Evolutionary conservation across 495 filamentous ascomycete species (phyloP), one percentile per base, ranked within the genome.

Genomic region (Xanthoparmelia taractica): DNA sequence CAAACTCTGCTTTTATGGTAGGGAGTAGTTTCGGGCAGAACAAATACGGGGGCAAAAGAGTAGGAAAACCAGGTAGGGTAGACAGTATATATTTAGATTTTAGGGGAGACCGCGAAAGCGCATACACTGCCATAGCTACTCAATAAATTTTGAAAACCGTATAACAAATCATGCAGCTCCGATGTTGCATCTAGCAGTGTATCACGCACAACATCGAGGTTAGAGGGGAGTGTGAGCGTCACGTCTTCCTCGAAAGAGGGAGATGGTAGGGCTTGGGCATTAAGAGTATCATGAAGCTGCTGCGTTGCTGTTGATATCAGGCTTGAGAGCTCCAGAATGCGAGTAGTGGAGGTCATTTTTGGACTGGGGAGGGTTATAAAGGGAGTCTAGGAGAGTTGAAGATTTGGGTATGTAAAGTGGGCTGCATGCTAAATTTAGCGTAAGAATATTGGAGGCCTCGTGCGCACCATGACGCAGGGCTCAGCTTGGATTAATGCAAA

Each of bases 61-160:
- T 36, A 36, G 34, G 10, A 10, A 36, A 36, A 36, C n/a, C n/a
- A n/a, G n/a, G 10, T 36, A 36, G 34, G 13, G 20, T 50, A 15
- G 25, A 50, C 4, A 15, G 47, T 27, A 50, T n/a, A 13, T 5
- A 50, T 27, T 4, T 50, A 50, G 34, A 36, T 36, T 36, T 4
- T 10, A 36, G 34, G n/a, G n/a, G n/a, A 36, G 34, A 36, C 34
- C 25, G 25, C 47, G 47, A 15, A n/a, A 50, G 47, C 47, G 25
- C 47, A 50, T 50, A 50, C 47, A 50, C 47, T 50, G 4, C 47
- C 47, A 50, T 50, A 50, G 47, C 47, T 50, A 50, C 47, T 50
- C 13, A 50, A 50, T 15, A 50, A n/a, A 50, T 50, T 50, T 27
- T 50, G 47, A 50, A 50, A 50, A 13, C 47, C 47, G 13, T 50